Conservation (phyloP, 1,284 basidiomycete genomes). For the Microbotryomycetes sp. region DNA sequence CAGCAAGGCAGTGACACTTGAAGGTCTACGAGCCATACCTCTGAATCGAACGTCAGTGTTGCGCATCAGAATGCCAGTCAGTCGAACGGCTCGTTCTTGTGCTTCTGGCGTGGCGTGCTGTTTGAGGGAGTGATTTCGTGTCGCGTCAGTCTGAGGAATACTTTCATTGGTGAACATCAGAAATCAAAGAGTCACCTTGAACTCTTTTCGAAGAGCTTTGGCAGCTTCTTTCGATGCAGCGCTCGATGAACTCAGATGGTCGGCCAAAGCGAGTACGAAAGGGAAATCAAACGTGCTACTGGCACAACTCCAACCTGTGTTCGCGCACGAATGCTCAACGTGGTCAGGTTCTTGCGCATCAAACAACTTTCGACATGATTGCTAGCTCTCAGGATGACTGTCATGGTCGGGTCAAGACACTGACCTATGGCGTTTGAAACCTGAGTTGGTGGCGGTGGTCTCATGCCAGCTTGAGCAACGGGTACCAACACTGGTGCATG, state of each 20-base stretch:
- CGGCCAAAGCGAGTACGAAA: slow-evolving; percentile 20
- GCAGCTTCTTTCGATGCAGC: slow-evolving; percentile 22
- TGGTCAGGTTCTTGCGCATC: too few relatives aligned
- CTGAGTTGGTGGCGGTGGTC: slow-evolving; percentile 17
- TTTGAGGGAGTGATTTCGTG: too few relatives aligned
- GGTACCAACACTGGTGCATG: neutral
- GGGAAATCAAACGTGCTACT: slow-evolving; percentile 22
- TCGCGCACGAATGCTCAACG: too few relatives aligned
- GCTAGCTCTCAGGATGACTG: too few relatives aligned
- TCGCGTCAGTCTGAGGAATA: too few relatives aligned
- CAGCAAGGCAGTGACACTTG: neutral
- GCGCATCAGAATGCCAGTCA: slow-evolving; percentile 27
- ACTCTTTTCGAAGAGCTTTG: slow-evolving; percentile 26
- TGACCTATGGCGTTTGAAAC: slow-evolving; percentile 27
- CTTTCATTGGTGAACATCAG: too few relatives aligned
- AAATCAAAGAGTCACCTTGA: too few relatives aligned
- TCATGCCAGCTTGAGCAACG: neutral
- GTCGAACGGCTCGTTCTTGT: slow-evolving; percentile 26
- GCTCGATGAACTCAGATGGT: slow-evolving; percentile 13
- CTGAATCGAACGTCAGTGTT: slow-evolving; percentile 32
- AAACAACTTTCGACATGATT: too few relatives aligned
- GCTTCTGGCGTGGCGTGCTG: slow-evolving; percentile 31
- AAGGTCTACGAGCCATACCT: slow-evolving; percentile 12
- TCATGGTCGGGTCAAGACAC: too few relatives aligned
- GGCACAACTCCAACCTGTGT: slow-evolving; percentile 23